phyloP scores from a whole-genome alignment of 176 grass and related monocot genomes.

The Rhynchospora tenuis region DNA sequence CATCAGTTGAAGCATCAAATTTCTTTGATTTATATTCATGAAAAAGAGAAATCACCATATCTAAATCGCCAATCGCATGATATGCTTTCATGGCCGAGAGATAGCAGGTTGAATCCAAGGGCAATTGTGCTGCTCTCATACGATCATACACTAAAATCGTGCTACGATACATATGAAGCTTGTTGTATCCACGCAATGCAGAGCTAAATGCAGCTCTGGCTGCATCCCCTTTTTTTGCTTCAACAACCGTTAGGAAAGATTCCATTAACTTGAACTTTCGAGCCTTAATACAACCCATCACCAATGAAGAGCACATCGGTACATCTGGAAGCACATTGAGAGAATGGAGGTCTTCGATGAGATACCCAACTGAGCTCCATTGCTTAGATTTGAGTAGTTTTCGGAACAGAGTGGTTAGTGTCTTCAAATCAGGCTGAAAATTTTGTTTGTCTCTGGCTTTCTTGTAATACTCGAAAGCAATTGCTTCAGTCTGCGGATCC shows the following conservation, averaged over 20 bases:
- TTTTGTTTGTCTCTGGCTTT: slow-evolving; percentile 49
- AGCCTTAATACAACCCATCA: slow-evolving; percentile 53
- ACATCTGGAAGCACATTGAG: slow-evolving; percentile 54
- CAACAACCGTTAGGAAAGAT: slow-evolving; percentile 38
- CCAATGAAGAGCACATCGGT: slow-evolving; percentile 51
- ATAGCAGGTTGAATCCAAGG: slow-evolving; percentile 42
- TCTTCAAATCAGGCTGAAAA: slow-evolving; percentile 57
- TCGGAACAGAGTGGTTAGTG: slow-evolving; percentile 38
- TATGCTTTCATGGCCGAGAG: slow-evolving; percentile 54
- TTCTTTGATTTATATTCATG: slow-evolving; percentile 50
- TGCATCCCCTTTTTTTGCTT: slow-evolving; percentile 38
- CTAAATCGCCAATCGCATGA: slow-evolving; percentile 39
- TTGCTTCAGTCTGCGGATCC: slow-evolving; percentile 62
- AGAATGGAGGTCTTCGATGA: slow-evolving; percentile 43
- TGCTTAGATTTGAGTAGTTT: slow-evolving; percentile 53
- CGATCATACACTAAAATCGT: slow-evolving; percentile 53
- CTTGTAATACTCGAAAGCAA: slow-evolving; percentile 70
- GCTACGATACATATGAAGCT: slow-evolving; percentile 78
- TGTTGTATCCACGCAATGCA: slow-evolving; percentile 81
- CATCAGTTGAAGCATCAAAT: slow-evolving; percentile 32
- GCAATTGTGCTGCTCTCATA: slow-evolving; percentile 41
- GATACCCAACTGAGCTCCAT: slow-evolving; percentile 52
- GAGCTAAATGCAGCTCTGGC: slow-evolving; percentile 44
- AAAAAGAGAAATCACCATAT: slow-evolving; percentile 54
- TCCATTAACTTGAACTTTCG: slow-evolving; percentile 64